Evolutionary conservation across 805 yeast species (phyloP), one percentile per base, ranked within the genome.

Genomic region (Maudiozyma bulderi): DNA sequence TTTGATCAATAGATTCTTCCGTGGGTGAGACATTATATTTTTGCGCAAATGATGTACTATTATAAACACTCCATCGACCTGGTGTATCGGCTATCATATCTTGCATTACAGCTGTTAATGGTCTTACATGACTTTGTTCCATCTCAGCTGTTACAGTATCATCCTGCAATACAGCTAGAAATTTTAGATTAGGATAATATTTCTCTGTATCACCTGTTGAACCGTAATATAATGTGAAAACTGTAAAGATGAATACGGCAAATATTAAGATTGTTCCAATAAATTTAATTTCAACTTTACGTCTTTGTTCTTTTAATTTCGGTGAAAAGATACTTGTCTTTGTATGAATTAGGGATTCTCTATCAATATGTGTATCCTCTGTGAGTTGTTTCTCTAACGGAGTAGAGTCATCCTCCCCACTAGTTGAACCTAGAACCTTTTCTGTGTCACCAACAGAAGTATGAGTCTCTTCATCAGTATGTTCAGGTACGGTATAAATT

Each of bases 151-250:
- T 29, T n/a, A 45, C n/a, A 10, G 6, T 14, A 28, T 48, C 64
- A 49, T 68, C 72, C 43, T 66, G 68, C 29, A 66, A 51, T 9
- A 69, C 64, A n/a, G 68, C 67, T 13, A 69, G 49, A 53, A 65
- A 54, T 35, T 57, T 54, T 28, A 69, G 51, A 32, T 57, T 53
- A 29, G 58, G 52, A 32, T 35, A 37, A 39, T 65, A 52, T 8
- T 54, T 53, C 1, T 41, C n/a, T 46, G 69, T 57, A 45, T 62
- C 43, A 47, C 65, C 69, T 6, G 59, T 52, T 1, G 72, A 62
- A 26, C 73, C 73, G 69, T 71, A 67, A 49, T 63, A 70, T 3
- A 68, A 50, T 8, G 58, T 50, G 9, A 69, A 49, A 6, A 62
- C 58, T 1, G 56, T 43, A 32, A 55, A 50, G 29, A 63, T 54